Conservation (phyloP, 441 rosid species). For the Pelargonium cotyledonis region DNA sequence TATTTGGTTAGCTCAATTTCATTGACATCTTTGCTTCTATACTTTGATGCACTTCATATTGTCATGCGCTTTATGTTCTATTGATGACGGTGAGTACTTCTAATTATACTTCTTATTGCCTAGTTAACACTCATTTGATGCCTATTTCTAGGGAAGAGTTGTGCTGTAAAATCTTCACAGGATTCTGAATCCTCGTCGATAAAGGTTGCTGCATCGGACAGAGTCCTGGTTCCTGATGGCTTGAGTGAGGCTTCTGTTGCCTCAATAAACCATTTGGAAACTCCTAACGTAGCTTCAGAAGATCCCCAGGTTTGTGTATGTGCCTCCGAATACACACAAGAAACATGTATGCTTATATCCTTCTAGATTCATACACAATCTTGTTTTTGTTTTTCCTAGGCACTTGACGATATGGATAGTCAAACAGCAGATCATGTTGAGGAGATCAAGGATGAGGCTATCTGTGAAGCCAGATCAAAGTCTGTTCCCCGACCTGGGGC, state of each 20-base stretch:
- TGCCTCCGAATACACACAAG: background rate
- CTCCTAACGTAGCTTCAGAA: conserved; percentile 31
- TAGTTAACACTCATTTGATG: conserved; percentile 23
- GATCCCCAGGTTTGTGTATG: conserved; percentile 47
- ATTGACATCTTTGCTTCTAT: background rate
- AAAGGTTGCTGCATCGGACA: conserved; percentile 49
- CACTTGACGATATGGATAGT: conserved; percentile 24
- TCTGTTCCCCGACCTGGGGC: conserved; percentile 64
- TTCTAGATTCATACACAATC: conserved; percentile 5
- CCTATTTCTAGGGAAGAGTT: conserved; percentile 61
- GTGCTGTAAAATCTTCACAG: conserved; percentile 51
- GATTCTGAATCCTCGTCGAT: conserved; percentile 56
- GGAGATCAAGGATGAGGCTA: conserved; percentile 28
- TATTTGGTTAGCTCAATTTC: background rate
- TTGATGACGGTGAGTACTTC: background rate
- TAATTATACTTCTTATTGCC: background rate
- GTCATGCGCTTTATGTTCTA: background rate
- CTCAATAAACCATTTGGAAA: conserved; percentile 38
- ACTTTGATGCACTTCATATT: background rate
- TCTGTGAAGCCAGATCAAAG: conserved; percentile 18
- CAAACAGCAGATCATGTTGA: conserved; percentile 39
- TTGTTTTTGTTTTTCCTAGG: conserved; percentile 28
- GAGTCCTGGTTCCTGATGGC: conserved; percentile 51
- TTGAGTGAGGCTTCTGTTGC: conserved; percentile 39
- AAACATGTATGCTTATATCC: background rate